These are phyloP conservation scores for Coemansia sp. DNA, from an alignment of 192 early-diverging fungal species.

Conservation along the genomic window DNA sequence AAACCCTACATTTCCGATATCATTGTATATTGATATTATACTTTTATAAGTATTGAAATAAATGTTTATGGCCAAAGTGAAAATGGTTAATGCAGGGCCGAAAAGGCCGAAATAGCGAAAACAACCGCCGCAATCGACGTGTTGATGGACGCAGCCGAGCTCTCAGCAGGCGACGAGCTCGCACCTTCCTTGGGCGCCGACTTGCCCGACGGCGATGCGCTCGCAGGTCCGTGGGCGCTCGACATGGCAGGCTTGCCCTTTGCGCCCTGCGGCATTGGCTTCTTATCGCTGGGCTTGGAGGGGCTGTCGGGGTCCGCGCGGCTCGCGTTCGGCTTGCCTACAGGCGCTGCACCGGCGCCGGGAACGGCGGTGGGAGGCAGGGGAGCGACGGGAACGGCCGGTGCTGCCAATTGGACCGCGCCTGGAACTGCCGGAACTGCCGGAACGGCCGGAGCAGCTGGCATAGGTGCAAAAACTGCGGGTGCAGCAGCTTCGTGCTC, in stretches of 20 bases:
- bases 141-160: constrained; percentile 7
- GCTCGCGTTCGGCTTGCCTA: constrained; percentile 1
- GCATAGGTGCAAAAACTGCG: constrained; percentile 15
- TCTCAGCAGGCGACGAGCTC: constrained; percentile 6
- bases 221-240: constrained; percentile 6
- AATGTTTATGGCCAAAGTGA: not conserved
- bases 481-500: constrained; percentile 15
- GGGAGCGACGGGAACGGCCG: constrained; percentile 15
- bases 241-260: constrained; percentile 25
- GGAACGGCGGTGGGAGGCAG: constrained; percentile 12
- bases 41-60: not conserved
- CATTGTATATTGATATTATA: not conserved
- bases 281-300: constrained; percentile 14
- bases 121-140: constrained; percentile 28
- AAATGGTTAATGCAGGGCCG: constrained; percentile 32
- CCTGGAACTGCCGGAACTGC: not conserved
- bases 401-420: constrained; percentile 8
- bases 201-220: constrained; percentile 11
- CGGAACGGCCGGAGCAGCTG: constrained; percentile 4
- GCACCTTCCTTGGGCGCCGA: constrained; percentile 20
- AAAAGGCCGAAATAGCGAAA: constrained; percentile 31
- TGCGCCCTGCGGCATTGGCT: constrained; percentile 5
- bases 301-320: not conserved
- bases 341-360: not conserved
- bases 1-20: too few relatives aligned